phyloP scores from a whole-genome alignment of 2,329 filamentous ascomycete genomes.

The Aspergillus quadrilineatus region DNA sequence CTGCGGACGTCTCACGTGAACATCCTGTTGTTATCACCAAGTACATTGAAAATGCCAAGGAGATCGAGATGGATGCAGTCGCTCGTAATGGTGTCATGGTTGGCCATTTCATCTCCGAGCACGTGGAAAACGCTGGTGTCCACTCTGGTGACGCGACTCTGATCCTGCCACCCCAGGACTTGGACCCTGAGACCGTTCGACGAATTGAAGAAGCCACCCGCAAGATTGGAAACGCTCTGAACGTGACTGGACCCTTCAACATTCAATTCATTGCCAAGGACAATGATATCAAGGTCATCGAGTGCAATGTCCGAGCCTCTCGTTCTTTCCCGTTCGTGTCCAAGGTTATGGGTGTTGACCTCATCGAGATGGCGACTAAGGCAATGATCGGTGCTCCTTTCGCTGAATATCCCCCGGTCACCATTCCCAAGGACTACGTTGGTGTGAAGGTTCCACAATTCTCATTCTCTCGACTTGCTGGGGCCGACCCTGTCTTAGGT shows the following conservation, averaged over 20 bases:
- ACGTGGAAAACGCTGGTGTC: conserved; percentile 97
- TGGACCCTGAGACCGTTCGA: conserved; percentile 81
- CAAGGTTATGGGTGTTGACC: conserved; percentile 95
- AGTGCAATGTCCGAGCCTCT: conserved; percentile 96
- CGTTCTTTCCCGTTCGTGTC: conserved; percentile 97
- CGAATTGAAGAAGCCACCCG: conserved; percentile 92
- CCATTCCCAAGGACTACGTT: conserved; percentile 76
- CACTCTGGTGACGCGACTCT: conserved; percentile 97
- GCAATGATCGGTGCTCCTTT: conserved; percentile 87
- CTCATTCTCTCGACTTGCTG: conserved; percentile 95
- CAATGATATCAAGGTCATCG: conserved; percentile 99
- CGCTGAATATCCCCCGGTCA: conserved; percentile 74
- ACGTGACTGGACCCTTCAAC: conserved; percentile 96
- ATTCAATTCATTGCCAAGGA: conserved; percentile 99
- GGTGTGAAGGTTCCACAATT: conserved; percentile 99
- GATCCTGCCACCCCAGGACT: conserved; percentile 89
- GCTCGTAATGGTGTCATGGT: conserved; percentile 85
- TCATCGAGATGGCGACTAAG: conserved; percentile 98
- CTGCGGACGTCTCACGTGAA: conserved; percentile 87
- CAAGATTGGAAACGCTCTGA: conserved; percentile 91
- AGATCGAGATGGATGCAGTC: conserved; percentile 99
- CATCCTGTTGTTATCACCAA: conserved; percentile 98
- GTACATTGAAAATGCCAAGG: conserved; percentile 98
- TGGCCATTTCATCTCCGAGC: conserved; percentile 96
- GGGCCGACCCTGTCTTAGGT: conserved; percentile 91